Percentiles rank a stretch among this genome's conserved stretches.
phyloP scores from a whole-genome alignment of 179 eudicot species.

The Corrigiola litoralis region DNA sequence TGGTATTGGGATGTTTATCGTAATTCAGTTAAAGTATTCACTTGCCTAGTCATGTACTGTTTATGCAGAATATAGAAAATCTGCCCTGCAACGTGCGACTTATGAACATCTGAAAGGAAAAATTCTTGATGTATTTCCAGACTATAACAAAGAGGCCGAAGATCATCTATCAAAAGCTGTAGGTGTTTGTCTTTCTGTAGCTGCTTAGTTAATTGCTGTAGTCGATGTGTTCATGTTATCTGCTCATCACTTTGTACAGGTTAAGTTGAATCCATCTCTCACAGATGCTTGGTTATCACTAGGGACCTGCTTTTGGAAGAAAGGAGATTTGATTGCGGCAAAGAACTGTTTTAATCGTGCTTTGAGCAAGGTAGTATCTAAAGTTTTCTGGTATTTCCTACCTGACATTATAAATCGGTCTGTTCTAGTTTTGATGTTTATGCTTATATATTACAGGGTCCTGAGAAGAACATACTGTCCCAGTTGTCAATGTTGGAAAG shows the following conservation, averaged over 20 bases:
- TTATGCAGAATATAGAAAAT: constrained; percentile 70
- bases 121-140: constrained; percentile 77
- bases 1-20: neutral
- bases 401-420: neutral
- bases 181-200: constrained; percentile 24
- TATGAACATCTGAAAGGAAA: constrained; percentile 89
- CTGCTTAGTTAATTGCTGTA: neutral
- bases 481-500: constrained; percentile 96
- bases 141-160: constrained; percentile 84
- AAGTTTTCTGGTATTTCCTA: neutral
- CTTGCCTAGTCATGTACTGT: neutral
- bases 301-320: constrained; percentile 94
- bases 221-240: neutral
- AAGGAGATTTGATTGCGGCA: constrained; percentile 68
- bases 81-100: constrained; percentile 60
- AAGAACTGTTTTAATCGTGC: constrained; percentile 75
- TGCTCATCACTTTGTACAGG: constrained; percentile 35
- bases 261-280: constrained; percentile 86
- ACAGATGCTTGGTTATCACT: constrained; percentile 91
- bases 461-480: constrained; percentile 75
- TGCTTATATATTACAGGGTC: constrained; percentile 46
- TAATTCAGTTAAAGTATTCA: neutral
- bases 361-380: constrained; percentile 59
- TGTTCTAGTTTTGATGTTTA: constrained; percentile 11
- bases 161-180: constrained; percentile 98